Conservation (phyloP, 2,329 filamentous ascomycete genomes). For the Fusarium aywerte region DNA sequence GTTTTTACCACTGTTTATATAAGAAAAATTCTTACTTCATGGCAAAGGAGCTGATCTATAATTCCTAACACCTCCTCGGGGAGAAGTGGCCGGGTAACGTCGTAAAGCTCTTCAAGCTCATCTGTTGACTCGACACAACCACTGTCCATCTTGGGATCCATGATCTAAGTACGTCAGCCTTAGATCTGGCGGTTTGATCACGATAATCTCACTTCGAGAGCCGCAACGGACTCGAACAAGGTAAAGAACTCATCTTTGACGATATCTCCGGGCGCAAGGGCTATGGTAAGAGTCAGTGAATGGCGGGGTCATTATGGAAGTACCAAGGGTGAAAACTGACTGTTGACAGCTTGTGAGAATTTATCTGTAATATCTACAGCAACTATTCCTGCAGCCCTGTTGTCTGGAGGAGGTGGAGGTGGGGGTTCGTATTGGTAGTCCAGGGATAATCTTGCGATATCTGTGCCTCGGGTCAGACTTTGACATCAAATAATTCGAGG, state of each 20-base stretch:
- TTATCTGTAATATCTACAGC: conserved; percentile 68
- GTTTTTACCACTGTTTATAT: neutral
- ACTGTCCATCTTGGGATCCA: conserved; percentile 99
- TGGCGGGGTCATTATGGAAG: conserved; percentile 21
- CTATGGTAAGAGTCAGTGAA: conserved; percentile 58
- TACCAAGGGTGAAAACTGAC: conserved; percentile 52
- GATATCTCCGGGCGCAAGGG: conserved; percentile 80
- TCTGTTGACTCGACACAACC: conserved; percentile 83
- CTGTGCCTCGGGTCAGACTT: conserved; percentile 49
- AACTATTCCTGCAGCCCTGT: conserved; percentile 62
- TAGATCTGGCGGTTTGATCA: too few relatives aligned
- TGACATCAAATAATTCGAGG: conserved; percentile 18
- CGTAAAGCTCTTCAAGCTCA: conserved; percentile 84
- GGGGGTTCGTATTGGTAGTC: conserved; percentile 48
- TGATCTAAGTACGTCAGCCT: conserved; percentile 73
- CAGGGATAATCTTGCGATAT: conserved; percentile 56
- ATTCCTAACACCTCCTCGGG: conserved; percentile 89
- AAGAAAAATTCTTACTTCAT: conserved; percentile 70
- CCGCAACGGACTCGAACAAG: conserved; percentile 91
- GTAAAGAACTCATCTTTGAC: conserved; percentile 96
- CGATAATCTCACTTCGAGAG: conserved; percentile 70
- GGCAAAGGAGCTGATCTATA: conserved; percentile 90
- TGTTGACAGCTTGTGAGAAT: conserved; percentile 63
- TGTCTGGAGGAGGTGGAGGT: conserved; percentile 52
- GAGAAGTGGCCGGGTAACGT: conserved; percentile 73